A percentile compares a stretch with the other conserved stretches of the same genome.
Conservation (phyloP, 1,139 yeast species). For the Yamadazyma kanchanaburiensis region DNA sequence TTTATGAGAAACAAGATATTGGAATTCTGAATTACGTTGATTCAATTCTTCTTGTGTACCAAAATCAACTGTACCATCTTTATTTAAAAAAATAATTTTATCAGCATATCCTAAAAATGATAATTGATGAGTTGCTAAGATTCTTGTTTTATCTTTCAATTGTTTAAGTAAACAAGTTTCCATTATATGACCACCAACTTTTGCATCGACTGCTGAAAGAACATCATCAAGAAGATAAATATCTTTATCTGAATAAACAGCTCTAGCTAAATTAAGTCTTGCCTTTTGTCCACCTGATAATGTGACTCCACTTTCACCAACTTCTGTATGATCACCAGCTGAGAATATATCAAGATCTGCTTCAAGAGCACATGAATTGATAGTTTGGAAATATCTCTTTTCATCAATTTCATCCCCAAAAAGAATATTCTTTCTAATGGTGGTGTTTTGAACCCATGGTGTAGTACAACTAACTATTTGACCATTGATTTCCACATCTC, state of each 20-base stretch:
- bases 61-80: slow-evolving; percentile 32
- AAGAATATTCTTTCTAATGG: slow-evolving; percentile 37
- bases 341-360: slow-evolving; percentile 36
- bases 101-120: slow-evolving; percentile 40
- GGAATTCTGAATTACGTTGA: slow-evolving; percentile 17
- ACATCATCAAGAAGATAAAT: slow-evolving; percentile 45
- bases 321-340: slow-evolving; percentile 45
- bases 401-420: slow-evolving; percentile 29
- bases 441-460: slow-evolving; percentile 46
- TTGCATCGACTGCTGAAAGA: slow-evolving; percentile 48
- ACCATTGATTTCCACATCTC: slow-evolving; percentile 28
- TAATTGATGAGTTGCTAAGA: slow-evolving; percentile 45
- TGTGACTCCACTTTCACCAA: slow-evolving; percentile 49
- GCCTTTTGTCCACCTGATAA: slow-evolving; percentile 52
- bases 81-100: slow-evolving; percentile 33
- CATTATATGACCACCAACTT: slow-evolving; percentile 47
- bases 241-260: slow-evolving; percentile 39
- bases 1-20: slow-evolving; percentile 15
- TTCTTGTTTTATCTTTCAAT: slow-evolving; percentile 32
- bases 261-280: slow-evolving; percentile 43
- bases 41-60: slow-evolving; percentile 39
- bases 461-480: slow-evolving; percentile 50
- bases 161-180: slow-evolving; percentile 33
- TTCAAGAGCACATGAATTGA: slow-evolving; percentile 35
- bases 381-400: slow-evolving; percentile 23